Conservation (phyloP, 306 rosid species). For the Castanopsis chinensis region DNA sequence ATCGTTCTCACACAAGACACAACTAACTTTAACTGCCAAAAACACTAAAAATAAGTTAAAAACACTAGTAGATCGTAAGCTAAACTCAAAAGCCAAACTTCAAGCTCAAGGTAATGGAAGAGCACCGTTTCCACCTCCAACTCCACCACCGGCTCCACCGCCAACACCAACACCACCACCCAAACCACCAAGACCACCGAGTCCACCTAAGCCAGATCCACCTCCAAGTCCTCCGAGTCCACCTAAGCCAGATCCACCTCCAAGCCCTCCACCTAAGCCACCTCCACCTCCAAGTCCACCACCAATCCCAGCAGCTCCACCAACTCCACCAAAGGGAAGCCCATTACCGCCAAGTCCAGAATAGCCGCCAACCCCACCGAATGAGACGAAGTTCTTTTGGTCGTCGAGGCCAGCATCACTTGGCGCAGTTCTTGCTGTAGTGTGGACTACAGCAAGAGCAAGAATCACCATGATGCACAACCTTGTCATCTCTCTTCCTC, state of each 20-base stretch:
- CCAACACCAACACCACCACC: constrained; percentile 22
- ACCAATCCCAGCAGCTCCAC: constrained; percentile 43
- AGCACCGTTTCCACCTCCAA: constrained; percentile 20
- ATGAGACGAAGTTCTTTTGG: constrained; percentile 60
- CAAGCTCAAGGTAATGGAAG: constrained; percentile 69
- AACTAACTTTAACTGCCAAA: no score
- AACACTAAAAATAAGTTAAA: no score
- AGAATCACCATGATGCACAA: constrained; percentile 45
- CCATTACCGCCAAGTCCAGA: constrained; percentile 62
- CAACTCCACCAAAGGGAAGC: constrained; percentile 57
- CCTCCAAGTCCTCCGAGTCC: constrained; percentile 35
- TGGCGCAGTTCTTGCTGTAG: constrained; percentile 51
- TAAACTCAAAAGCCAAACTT: background rate
- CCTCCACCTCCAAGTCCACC: constrained; percentile 21
- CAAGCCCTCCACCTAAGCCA: constrained; percentile 35
- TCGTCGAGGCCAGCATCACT: constrained; percentile 48
- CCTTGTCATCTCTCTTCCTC: constrained; percentile 40
- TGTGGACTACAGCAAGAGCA: constrained; percentile 44
- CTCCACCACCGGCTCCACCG: background rate
- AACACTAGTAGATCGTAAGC: no score
- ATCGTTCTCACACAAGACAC: no score
- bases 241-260: constrained; percentile 27
- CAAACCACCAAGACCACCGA: constrained; percentile 18
- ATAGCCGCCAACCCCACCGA: constrained; percentile 62
- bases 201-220: constrained; percentile 23